These are phyloP conservation scores for Claviceps cyperi DNA, from an alignment of 2,329 filamentous ascomycete genomes.

Conservation along the genomic window DNA sequence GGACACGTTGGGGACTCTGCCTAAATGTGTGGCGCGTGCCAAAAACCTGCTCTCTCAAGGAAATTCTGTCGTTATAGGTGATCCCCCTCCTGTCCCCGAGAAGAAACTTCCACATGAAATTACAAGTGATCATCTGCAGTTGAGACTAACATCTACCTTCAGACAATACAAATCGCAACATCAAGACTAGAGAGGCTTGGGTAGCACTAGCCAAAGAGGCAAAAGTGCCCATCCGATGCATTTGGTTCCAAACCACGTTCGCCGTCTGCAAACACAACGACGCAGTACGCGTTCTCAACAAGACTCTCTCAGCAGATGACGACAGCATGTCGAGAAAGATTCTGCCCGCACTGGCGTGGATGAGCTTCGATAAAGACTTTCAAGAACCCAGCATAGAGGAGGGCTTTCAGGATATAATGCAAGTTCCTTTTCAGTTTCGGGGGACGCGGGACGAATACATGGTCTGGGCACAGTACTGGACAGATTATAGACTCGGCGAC, in stretches of 20 bases:
- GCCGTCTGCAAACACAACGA: constrained; percentile 76
- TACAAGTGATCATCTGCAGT: background rate
- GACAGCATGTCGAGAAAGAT: constrained; percentile 44
- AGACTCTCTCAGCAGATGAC: constrained; percentile 62
- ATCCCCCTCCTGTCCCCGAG: constrained; percentile 15
- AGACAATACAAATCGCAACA: constrained; percentile 95
- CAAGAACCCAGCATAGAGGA: constrained; percentile 57
- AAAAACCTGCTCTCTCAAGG: constrained; percentile 48
- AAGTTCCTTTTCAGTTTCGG: constrained; percentile 61
- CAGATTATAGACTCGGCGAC: constrained; percentile 23
- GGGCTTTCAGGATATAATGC: constrained; percentile 69
- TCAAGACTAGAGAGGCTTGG: constrained; percentile 67
- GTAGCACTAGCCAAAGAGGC: constrained; percentile 55
- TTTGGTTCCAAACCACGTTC: constrained; percentile 65
- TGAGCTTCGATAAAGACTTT: constrained; percentile 57
- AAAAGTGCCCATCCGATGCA: constrained; percentile 64
- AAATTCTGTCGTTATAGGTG: constrained; percentile 64
- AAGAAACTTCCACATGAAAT: constrained; percentile 7
- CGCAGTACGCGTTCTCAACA: constrained; percentile 58
- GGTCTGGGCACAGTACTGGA: constrained; percentile 69
- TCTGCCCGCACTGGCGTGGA: constrained; percentile 71
- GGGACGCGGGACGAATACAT: constrained; percentile 53
- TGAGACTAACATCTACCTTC: background rate
- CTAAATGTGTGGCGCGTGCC: constrained; percentile 60
- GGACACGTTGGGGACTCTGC: constrained; percentile 63